Base-by-base conservation (phyloP, 116 monocot genomes). In the Iris pallida region DNA sequence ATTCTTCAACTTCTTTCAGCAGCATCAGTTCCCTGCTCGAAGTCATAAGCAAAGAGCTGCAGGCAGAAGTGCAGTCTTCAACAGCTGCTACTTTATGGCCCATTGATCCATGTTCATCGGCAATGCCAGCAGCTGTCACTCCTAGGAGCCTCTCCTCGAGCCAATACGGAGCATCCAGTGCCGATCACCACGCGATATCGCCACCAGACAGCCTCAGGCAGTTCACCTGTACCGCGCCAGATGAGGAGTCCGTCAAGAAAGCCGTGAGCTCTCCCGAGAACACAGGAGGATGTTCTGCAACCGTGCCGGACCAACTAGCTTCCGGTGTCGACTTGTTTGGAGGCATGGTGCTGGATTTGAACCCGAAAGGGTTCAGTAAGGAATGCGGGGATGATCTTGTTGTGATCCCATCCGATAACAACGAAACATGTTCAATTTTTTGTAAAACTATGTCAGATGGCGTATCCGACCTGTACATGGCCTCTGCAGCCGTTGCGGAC, bases 331-430 rank as follows among this genome's bases (percentile, higher is more conserved):
- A 90, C 51, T 43, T 92, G 20, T 86, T 87, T 57, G 83, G 85
- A 61, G 79, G 81, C 48, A 78, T 92, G 65, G 83, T 80, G 18
- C 70, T 91, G 51, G 84, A 91, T 72, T 60, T 82, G 4, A 85
- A 66, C 46, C 60, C 70, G 7, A 63, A 18, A 42, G 57, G 53
- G 19, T 59, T 76, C 17, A 71, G 66, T 14, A 69, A 78, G 6
- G 71, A 73, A 3, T 65, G 58, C 45, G 86, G 82, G 79, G 90
- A 92, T 66, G 85, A 80, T 64, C 73, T 82, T n/a, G 3, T 82
- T n/a, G 3, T 78, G 9, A 68, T 79, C 30, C 73, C 82, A 41
- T 8, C 57, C 19, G 55, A 30, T n/a, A n/a, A n/a, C 16, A 71
- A 48, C 42, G 59, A 13, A 14, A 75, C 65, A 49, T 66, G 49